Base-by-base conservation (phyloP, 306 rosid species). In the Dicorynia guianensis region DNA sequence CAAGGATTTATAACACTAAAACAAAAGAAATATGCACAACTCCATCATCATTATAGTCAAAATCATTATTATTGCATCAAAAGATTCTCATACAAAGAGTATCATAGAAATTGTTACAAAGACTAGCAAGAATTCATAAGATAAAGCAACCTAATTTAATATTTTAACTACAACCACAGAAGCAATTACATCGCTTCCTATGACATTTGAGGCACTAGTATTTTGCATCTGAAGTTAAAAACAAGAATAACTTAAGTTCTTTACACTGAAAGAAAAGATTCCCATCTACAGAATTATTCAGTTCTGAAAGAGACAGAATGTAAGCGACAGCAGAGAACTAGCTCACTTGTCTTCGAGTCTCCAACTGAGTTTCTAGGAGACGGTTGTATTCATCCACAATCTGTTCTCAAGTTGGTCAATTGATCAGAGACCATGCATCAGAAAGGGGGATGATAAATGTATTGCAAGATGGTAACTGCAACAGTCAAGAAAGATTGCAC, bases 361-460 rank as follows among this genome's bases (percentile, higher is more conserved):
- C 96, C 84, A 92, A 83, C 85, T 92, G 99, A 72, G 91, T 89
- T 52, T 97, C 87, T 79, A 95, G 91, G 65, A 92, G 97, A 72
- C 63, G 86, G 83, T 95, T 95, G 87, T 95, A 95, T 63, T 92
- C 99, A 11, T 92, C 97, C 77, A 85, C 87, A 86, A 87, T 90
- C 97, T 95, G 97, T 79, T 72, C 50, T 66, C 81, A 75, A 73
- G 81, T 65, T 72, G 67, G 66, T 68, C 69, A 79, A 52, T 76
- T 49, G 64, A 78, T 84, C 65, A 81, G 73, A 36, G 52, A 80
- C 44, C 61, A 19, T 44, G 64, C 43, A 77, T 39, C 71, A 60
- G 49, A 69, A 59, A 57, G 60, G 19, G 63, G 63, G 74, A 48
- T 18, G 14, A 38, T 35, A 63, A 8, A 4, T 42, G 56, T 35